Percentiles rank a stretch among this genome's conserved stretches.
Conservation (phyloP, 1,284 basidiomycete species). For the Malassezia globosa region DNA sequence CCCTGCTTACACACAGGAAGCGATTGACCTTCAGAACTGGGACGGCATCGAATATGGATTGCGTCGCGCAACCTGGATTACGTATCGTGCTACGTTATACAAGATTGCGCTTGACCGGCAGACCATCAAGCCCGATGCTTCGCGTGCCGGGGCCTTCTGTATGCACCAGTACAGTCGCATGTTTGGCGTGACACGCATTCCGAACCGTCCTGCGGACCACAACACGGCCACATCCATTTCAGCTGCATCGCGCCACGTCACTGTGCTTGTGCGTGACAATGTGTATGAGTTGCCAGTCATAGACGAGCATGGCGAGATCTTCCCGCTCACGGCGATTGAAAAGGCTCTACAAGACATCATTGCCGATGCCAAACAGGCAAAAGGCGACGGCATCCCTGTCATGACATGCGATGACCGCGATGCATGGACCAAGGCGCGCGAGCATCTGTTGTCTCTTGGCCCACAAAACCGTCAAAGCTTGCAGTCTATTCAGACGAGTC, state of each 20-base stretch:
- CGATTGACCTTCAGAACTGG: slow-evolving; percentile 31
- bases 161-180: slow-evolving; percentile 54
- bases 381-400: slow-evolving; percentile 56
- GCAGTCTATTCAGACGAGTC: slow-evolving; percentile 59
- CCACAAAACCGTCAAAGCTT: slow-evolving; percentile 57
- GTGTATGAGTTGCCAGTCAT: slow-evolving; percentile 65
- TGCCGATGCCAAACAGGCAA: slow-evolving; percentile 57
- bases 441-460: slow-evolving; percentile 60
- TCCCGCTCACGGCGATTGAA: slow-evolving; percentile 58
- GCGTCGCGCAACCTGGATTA: slow-evolving; percentile 71
- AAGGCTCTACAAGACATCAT: slow-evolving; percentile 58
- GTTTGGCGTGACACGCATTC: slow-evolving; percentile 46
- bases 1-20: slow-evolving; percentile 26
- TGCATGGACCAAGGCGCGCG: slow-evolving; percentile 67
- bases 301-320: slow-evolving; percentile 40
- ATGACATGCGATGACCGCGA: slow-evolving; percentile 73
- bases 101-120: slow-evolving; percentile 59
- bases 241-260: slow-evolving; percentile 56
- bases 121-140: slow-evolving; percentile 53
- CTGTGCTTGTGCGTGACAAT: slow-evolving; percentile 68
- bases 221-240: slow-evolving; percentile 46
- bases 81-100: slow-evolving; percentile 66
- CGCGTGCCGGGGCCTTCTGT: slow-evolving; percentile 53
- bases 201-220: slow-evolving; percentile 49
- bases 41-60: slow-evolving; percentile 62